Percentiles rank a stretch among this genome's conserved stretches.
Conservation (phyloP, 805 yeast species). For the Novakomyces olei region DNA sequence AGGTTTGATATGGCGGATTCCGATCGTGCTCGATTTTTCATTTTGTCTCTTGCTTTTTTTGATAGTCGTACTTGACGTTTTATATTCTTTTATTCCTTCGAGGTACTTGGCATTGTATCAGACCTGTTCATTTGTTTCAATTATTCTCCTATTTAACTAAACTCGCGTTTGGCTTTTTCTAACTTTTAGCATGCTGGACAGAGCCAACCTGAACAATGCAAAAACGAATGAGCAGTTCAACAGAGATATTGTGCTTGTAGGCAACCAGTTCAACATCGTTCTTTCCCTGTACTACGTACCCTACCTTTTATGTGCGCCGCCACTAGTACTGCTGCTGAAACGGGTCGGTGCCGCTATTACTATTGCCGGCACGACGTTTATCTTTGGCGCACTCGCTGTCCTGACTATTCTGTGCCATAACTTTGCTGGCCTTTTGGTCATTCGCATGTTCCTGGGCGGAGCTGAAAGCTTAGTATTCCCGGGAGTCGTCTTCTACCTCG, state of each 20-base stretch:
- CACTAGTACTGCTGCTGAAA: background rate
- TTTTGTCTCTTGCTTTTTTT: too few relatives aligned
- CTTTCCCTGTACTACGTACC: slow-evolving; percentile 26
- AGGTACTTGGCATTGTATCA: too few relatives aligned
- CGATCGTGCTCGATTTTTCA: too few relatives aligned
- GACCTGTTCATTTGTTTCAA: too few relatives aligned
- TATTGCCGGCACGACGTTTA: slow-evolving; percentile 24
- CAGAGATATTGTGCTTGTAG: slow-evolving; percentile 20
- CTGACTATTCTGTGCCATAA: slow-evolving; percentile 21
- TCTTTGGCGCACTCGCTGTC: slow-evolving; percentile 23
- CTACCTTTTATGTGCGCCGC: slow-evolving; percentile 7
- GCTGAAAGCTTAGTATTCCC: slow-evolving; percentile 33
- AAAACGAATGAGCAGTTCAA: background rate
- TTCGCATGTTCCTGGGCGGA: slow-evolving; percentile 30
- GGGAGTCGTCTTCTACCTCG: slow-evolving; percentile 22
- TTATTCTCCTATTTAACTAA: too few relatives aligned
- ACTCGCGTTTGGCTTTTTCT: too few relatives aligned
- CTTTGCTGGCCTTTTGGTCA: slow-evolving; percentile 24
- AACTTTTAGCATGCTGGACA: slow-evolving; percentile 16
- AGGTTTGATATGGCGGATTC: too few relatives aligned
- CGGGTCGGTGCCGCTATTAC: slow-evolving; percentile 16
- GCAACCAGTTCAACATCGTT: slow-evolving; percentile 25
- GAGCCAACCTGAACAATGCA: background rate
- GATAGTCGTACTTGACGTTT: too few relatives aligned
- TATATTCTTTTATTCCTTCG: too few relatives aligned